Evolutionary conservation across 2,329 filamentous ascomycete genomes (phyloP).

Genomic region (Colletotrichum tofieldiae): DNA sequence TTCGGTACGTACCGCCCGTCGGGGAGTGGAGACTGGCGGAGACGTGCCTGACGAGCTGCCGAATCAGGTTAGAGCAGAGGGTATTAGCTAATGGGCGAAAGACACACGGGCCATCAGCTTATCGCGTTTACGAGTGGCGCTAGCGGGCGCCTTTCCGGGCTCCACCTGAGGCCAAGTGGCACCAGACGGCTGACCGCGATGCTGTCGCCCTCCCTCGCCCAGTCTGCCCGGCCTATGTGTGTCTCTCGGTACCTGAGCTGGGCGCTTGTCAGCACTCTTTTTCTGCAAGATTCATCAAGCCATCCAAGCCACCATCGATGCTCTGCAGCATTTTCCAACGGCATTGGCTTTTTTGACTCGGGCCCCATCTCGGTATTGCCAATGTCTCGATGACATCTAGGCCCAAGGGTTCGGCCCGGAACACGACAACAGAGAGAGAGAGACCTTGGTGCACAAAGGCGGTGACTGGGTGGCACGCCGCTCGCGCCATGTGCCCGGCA

Average conservation of each 20-base stretch:
- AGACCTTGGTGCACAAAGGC: not conserved
- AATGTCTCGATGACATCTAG: not conserved
- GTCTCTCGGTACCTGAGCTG: conserved; percentile 1
- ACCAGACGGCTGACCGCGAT: not conserved
- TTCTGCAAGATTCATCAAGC: conserved; percentile 8
- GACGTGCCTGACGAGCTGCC: conserved; percentile 4
- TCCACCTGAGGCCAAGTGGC: not conserved
- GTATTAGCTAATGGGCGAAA: not conserved
- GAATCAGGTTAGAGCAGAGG: not conserved
- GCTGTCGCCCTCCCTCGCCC: not conserved
- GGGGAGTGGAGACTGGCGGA: not conserved
- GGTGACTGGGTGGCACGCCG: not conserved
- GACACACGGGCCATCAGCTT: conserved; percentile 28
- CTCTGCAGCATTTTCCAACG: not conserved
- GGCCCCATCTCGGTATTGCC: not conserved
- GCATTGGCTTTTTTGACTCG: not conserved
- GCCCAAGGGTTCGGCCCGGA: not conserved
- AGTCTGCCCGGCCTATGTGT: not conserved
- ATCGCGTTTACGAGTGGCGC: conserved; percentile 26
- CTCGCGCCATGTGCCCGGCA: not conserved
- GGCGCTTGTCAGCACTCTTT: conserved; percentile 1
- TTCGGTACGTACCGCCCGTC: not conserved
- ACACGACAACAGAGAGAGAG: not conserved
- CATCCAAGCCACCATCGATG: conserved; percentile 18
- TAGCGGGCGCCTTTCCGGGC: not conserved